Conservation (phyloP, 176 grass and related monocot species). For the Miscanthus lutarioriparius region DNA sequence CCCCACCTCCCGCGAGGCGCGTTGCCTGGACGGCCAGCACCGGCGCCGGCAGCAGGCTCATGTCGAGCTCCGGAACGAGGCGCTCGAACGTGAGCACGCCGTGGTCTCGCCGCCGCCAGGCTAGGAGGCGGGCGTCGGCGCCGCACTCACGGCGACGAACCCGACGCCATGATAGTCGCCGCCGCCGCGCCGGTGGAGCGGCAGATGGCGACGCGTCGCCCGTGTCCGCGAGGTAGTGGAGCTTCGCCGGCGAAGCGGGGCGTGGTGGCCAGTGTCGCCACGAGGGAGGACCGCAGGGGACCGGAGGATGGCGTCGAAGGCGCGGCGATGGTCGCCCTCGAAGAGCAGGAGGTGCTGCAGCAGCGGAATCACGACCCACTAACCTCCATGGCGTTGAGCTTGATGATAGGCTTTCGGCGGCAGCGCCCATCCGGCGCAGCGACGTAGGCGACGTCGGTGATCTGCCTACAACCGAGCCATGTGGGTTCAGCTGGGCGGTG, state of each 20-base stretch:
- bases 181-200: not conserved
- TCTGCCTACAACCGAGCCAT: too few relatives aligned
- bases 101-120: conserved; percentile 24
- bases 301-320: too few relatives aligned
- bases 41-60: conserved; percentile 34
- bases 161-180: not conserved
- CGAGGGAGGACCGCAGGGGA: too few relatives aligned
- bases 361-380: too few relatives aligned
- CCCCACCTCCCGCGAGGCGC: conserved; percentile 10
- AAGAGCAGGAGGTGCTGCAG: conserved; percentile 38
- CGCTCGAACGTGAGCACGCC: conserved; percentile 26
- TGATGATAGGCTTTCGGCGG: too few relatives aligned
- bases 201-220: conserved; percentile 39
- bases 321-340: not conserved
- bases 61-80: conserved; percentile 45
- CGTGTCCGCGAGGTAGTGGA: not conserved
- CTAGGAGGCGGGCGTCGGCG: conserved; percentile 36
- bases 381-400: too few relatives aligned
- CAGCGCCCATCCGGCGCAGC: too few relatives aligned
- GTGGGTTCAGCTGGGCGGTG: too few relatives aligned
- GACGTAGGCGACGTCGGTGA: too few relatives aligned
- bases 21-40: conserved; percentile 55
- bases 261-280: too few relatives aligned
- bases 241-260: too few relatives aligned
- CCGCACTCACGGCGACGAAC: conserved; percentile 21